Percentiles rank a stretch among this genome's conserved stretches.
These are phyloP conservation scores for Saccharomycopsis lassenensis DNA, from an alignment of 805 yeast genomes.

Conservation along the genomic window DNA sequence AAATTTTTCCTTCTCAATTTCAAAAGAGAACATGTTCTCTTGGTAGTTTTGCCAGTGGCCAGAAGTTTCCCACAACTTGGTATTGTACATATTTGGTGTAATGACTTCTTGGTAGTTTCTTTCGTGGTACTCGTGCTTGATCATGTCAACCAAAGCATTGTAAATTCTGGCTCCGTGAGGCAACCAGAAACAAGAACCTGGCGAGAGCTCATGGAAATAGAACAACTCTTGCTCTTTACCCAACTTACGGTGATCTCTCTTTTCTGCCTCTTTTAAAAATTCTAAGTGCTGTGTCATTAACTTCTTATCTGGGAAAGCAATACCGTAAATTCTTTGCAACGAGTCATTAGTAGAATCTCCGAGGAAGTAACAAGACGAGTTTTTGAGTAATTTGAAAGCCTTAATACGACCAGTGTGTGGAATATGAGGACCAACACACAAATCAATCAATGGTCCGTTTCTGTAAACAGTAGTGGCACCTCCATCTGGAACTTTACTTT, in stretches of 20 bases:
- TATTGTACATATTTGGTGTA: constrained; percentile 97
- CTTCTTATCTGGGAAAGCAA: constrained; percentile 97
- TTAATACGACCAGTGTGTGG: constrained; percentile 96
- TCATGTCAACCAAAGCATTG: constrained; percentile 68
- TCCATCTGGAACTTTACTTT: constrained; percentile 88
- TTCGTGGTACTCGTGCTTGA: constrained; percentile 76
- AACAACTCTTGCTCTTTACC: constrained; percentile 96
- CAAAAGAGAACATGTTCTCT: constrained; percentile 95
- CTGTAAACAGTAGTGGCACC: constrained; percentile 94
- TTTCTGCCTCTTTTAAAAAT: constrained; percentile 90
- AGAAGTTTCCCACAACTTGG: constrained; percentile 96
- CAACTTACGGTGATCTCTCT: constrained; percentile 91
- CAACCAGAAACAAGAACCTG: constrained; percentile 97
- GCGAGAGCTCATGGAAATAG: constrained; percentile 92
- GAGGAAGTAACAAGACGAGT: constrained; percentile 90
- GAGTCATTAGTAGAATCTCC: constrained; percentile 93
- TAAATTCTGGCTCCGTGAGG: constrained; percentile 99
- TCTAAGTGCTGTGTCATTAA: constrained; percentile 89
- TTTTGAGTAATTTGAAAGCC: constrained; percentile 86
- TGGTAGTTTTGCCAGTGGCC: constrained; percentile 98
- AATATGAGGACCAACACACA: constrained; percentile 96
- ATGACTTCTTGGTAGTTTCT: constrained; percentile 98
- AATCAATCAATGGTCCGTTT: constrained; percentile 94
- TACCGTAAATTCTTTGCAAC: constrained; percentile 94
- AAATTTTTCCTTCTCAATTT: constrained; percentile 89